Base-by-base conservation (phyloP, 768 basidiomycete genomes). In the Boletales sp. region DNA sequence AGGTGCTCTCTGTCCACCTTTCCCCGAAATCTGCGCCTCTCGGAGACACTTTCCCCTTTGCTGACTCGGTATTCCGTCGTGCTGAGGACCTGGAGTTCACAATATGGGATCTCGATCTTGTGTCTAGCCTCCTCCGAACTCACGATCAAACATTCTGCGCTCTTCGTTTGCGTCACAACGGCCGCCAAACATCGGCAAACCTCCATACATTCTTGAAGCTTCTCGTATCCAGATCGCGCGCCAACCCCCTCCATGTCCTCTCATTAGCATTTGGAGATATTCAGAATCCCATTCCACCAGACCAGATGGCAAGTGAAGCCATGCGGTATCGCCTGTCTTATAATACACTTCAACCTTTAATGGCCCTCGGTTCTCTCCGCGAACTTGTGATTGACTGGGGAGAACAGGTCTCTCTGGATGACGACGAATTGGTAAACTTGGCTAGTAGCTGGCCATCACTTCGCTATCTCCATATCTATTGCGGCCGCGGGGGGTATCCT, bases 381-480 rank as follows among this genome's bases (percentile, higher is more conserved):
- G 14, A 5, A 13, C 44, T 60, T 14, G 8, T 3, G 13, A 46
- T 59, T 34, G 31, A 36, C 11, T 57, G 55, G 55, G 42, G 44
- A 32, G 49, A 57, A 10, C 58, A 53, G 17, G 13, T 57, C 9
- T 51, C 49, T 7, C 36, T 60, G 41, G 43, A 55, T 3, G 53
- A 55, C 5, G 28, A 41, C 9, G 48, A 54, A 19, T 13, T 57
- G 17, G 41, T 15, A 0, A 38, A 17, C 8, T 17, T 61, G 42
- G 59, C 46, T 38, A 30, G 30, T 21, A 44, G 37, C 37, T 54
- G 46, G 52, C 52, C 58, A 10, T 14, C 33, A 1, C 49, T 60
- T 6, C 15, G 32, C 6, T 44, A n/a, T 3, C 35, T 54, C 36
- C 8, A 49, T 8, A 6, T 57, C 35, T 31, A 38, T 37, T 51